A percentile compares a stretch with the other conserved stretches of the same genome.
These are phyloP conservation scores for Diaporthe citrichinensis DNA, from an alignment of 2,329 filamentous ascomycete species.

Conservation along the genomic window DNA sequence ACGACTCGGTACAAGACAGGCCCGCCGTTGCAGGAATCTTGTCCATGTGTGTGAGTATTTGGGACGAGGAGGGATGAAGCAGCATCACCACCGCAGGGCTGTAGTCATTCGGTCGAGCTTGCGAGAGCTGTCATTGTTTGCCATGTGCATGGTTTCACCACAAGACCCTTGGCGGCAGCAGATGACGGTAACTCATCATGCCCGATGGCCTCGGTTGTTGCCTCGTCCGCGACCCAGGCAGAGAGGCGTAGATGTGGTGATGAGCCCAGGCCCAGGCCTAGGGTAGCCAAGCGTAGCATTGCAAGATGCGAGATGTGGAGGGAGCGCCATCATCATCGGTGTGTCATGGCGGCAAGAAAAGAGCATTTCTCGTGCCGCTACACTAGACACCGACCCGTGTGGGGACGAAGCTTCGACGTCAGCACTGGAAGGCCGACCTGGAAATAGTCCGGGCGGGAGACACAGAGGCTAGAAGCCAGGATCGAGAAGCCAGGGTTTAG, in stretches of 20 bases:
- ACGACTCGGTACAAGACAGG: constrained; percentile 20
- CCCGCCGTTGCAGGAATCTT: constrained; percentile 17
- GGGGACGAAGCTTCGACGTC: constrained; percentile 34
- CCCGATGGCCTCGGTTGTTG: constrained; percentile 14
- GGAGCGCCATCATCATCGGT: constrained; percentile 19
- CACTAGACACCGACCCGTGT: constrained; percentile 9
- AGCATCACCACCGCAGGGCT: not conserved
- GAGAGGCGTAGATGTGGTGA: not conserved
- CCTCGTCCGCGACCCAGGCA: constrained; percentile 21
- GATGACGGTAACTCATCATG: constrained; percentile 7
- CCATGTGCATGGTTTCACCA: constrained; percentile 26
- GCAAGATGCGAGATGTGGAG: not conserved
- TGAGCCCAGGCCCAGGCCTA: not conserved
- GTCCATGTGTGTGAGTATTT: constrained; percentile 31
- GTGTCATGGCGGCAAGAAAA: constrained; percentile 36
- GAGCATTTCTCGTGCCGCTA: constrained; percentile 8
- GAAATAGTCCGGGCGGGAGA: not conserved
- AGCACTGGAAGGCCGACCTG: constrained; percentile 25
- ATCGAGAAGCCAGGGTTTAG: constrained; percentile 4
- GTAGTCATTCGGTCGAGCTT: constrained; percentile 24
- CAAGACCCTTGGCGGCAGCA: constrained; percentile 32
- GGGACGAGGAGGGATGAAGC: constrained; percentile 28
- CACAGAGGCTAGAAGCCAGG: constrained; percentile 1
- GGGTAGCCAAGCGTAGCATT: constrained; percentile 23
- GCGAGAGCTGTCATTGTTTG: constrained; percentile 18